phyloP scores from a whole-genome alignment of 2,329 filamentous ascomycete species.

The Podosphaera aphanis region DNA sequence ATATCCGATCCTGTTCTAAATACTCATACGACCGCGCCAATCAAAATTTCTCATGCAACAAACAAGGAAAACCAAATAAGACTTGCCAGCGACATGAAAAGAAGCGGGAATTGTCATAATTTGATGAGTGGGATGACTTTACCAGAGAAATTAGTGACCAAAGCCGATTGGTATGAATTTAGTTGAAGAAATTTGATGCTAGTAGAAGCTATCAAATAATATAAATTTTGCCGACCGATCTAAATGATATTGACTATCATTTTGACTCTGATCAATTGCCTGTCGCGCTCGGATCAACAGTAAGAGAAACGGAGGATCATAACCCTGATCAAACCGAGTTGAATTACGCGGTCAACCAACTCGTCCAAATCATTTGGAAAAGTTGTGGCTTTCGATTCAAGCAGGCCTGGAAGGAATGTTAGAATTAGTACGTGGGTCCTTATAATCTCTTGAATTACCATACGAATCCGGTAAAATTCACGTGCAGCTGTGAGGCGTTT shows the following conservation, averaged over 20 bases:
- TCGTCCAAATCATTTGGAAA: not conserved
- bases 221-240: not conserved
- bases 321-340: not conserved
- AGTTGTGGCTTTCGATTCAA: too few species aligned
- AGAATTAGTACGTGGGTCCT: too few species aligned
- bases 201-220: not conserved
- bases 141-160: not conserved
- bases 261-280: not conserved
- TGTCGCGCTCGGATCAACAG: not conserved
- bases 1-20: not conserved
- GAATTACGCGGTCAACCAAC: not conserved
- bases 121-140: conserved; percentile 1
- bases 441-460: too few species aligned
- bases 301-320: too few species aligned
- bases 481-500: too few species aligned
- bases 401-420: too few species aligned
- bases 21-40: not conserved
- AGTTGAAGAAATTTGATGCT: not conserved
- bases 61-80: not conserved
- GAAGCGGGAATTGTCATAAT: not conserved
- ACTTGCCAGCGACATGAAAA: not conserved
- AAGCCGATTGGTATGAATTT: not conserved
- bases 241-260: not conserved
- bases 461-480: too few species aligned
- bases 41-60: not conserved